Percentiles rank a stretch among this genome's conserved stretches.
Conservation (phyloP, 2,329 filamentous ascomycete species). For the Talaromyces amestolkiae region DNA sequence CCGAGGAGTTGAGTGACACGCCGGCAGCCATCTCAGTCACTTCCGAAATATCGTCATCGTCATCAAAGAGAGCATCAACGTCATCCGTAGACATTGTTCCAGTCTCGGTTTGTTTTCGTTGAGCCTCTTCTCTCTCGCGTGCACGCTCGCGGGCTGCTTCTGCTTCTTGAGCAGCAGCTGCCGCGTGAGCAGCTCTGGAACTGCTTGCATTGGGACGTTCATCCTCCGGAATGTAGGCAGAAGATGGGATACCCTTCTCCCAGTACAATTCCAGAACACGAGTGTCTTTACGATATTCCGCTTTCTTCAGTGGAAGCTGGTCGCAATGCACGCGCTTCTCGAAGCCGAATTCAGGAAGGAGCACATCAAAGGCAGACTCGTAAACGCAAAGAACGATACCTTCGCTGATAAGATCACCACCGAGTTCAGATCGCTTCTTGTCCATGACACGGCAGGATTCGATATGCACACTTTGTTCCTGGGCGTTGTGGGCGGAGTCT, state of each 20-base stretch:
- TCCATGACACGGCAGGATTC: constrained; percentile 97
- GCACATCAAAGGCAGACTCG: constrained; percentile 95
- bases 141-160: constrained; percentile 77
- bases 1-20: constrained; percentile 69
- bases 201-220: constrained; percentile 85
- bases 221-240: constrained; percentile 92
- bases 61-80: constrained; percentile 92
- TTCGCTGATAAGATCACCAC: constrained; percentile 89
- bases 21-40: constrained; percentile 88
- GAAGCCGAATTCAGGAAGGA: constrained; percentile 97
- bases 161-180: constrained; percentile 63
- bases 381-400: constrained; percentile 97
- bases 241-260: constrained; percentile 98
- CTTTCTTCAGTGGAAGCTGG: constrained; percentile 94
- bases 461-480: constrained; percentile 98
- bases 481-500: constrained; percentile 92
- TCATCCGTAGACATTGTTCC: constrained; percentile 91
- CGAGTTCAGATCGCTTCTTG: constrained; percentile 78
- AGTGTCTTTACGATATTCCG: constrained; percentile 97
- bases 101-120: constrained; percentile 90
- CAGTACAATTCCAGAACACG: constrained; percentile 94
- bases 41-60: constrained; percentile 83
- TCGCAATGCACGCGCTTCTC: constrained; percentile 99
- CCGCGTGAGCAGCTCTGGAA: constrained; percentile 70
- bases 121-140: constrained; percentile 85